A percentile compares a stretch with the other conserved stretches of the same genome.
Conservation (phyloP, 1,139 yeast species). For the Hemisphaericaspora lyxosophila region DNA sequence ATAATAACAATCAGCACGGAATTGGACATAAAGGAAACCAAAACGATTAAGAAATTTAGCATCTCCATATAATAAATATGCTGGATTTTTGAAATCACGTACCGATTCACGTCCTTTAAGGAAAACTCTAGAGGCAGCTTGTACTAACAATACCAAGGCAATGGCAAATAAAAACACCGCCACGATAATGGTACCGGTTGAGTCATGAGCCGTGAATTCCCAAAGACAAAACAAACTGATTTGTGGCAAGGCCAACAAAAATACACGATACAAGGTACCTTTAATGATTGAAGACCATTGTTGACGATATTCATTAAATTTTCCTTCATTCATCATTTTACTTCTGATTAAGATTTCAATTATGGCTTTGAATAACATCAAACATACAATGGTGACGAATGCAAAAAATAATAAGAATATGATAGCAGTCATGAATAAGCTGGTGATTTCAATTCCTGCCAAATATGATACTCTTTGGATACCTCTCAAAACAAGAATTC, state of each 20-base stretch:
- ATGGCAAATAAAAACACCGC: constrained; percentile 69
- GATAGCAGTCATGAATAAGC: constrained; percentile 82
- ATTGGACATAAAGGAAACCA: constrained; percentile 92
- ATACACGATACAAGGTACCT: constrained; percentile 83
- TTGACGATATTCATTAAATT: constrained; percentile 73
- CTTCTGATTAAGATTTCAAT: constrained; percentile 69
- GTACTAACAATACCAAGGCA: constrained; percentile 58
- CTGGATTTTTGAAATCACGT: constrained; percentile 81
- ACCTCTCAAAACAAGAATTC: constrained; percentile 82
- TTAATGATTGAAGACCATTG: constrained; percentile 81
- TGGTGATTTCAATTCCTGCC: constrained; percentile 83
- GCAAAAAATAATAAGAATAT: constrained; percentile 80
- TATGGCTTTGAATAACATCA: constrained; percentile 70
- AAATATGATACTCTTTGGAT: constrained; percentile 86
- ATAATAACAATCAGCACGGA: constrained; percentile 83
- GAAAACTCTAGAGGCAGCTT: constrained; percentile 74
- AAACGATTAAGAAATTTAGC: constrained; percentile 76
- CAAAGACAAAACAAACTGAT: constrained; percentile 78
- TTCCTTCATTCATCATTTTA: constrained; percentile 59
- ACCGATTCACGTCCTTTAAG: constrained; percentile 71
- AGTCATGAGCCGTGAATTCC: constrained; percentile 83
- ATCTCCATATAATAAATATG: constrained; percentile 87
- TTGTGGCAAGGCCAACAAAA: constrained; percentile 83
- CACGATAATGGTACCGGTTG: constrained; percentile 77
- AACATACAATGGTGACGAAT: constrained; percentile 62